A percentile compares a stretch with the other conserved stretches of the same genome.
These are phyloP conservation scores for Mangifera indica DNA, from an alignment of 345 rosid species.

Conservation along the genomic window DNA sequence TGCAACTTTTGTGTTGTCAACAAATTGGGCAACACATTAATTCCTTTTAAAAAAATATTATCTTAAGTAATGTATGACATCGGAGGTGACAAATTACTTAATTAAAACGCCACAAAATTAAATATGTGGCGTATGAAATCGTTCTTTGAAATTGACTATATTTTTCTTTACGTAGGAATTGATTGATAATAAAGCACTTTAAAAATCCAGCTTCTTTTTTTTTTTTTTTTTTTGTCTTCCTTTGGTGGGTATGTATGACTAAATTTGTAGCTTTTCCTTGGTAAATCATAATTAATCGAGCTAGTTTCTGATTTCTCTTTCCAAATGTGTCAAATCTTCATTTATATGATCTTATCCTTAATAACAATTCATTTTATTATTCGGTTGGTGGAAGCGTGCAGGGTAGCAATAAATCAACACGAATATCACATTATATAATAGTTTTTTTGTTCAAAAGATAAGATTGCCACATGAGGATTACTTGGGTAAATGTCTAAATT, in stretches of 20 bases:
- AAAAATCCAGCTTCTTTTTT: too few species aligned
- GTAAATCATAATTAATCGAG: too few species aligned
- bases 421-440: background rate
- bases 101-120: background rate
- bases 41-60: too few species aligned
- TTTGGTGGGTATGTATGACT: background rate
- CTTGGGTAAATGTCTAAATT: background rate
- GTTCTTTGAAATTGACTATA: background rate
- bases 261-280: too few species aligned
- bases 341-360: too few species aligned
- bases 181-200: conserved; percentile 1
- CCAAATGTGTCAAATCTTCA: too few species aligned
- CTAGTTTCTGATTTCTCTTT: too few species aligned
- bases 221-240: too few species aligned
- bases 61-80: too few species aligned
- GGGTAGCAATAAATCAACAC: background rate
- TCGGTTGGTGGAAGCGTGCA: background rate
- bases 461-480: background rate
- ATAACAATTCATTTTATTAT: background rate
- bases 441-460: background rate
- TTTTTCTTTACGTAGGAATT: background rate
- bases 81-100: too few species aligned
- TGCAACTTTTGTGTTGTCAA: too few species aligned
- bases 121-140: conserved; percentile 18
- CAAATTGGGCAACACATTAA: too few species aligned